Percentiles rank a stretch among this genome's conserved stretches.
Evolutionary conservation across 441 rosid species (phyloP).

Genomic region (Lepidium campestre): DNA sequence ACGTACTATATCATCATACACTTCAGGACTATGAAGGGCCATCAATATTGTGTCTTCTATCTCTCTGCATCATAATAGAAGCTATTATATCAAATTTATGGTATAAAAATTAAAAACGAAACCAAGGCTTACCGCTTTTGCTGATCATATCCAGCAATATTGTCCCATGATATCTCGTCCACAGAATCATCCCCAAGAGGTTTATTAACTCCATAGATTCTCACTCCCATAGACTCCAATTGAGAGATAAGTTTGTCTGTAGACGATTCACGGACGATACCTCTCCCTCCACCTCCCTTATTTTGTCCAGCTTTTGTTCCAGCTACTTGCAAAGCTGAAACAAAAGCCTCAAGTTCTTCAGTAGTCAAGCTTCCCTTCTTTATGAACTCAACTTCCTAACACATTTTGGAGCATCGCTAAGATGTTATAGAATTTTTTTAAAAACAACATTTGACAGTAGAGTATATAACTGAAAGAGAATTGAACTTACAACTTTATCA

Average conservation of each 20-base stretch:
- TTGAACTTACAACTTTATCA: constrained; percentile 56
- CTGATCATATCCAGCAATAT: constrained; percentile 87
- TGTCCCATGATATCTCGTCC: constrained; percentile 74
- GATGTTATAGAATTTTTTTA: not conserved
- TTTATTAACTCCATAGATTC: constrained; percentile 72
- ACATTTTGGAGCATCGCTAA: not conserved
- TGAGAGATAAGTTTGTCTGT: constrained; percentile 49
- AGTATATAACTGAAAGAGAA: constrained; percentile 4
- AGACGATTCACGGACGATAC: constrained; percentile 34
- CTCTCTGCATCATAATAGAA: constrained; percentile 47
- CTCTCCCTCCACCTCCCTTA: constrained; percentile 32
- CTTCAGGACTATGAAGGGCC: constrained; percentile 85
- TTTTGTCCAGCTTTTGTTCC: constrained; percentile 43
- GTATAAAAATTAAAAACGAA: not conserved
- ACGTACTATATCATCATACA: constrained; percentile 86
- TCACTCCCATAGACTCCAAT: constrained; percentile 85
- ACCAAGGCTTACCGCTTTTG: constrained; percentile 63
- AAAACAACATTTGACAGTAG: not conserved
- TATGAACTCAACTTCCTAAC: constrained; percentile 88
- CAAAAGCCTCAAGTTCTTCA: constrained; percentile 81
- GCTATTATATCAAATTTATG: not conserved
- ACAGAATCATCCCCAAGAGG: constrained; percentile 38
- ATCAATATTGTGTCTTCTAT: constrained; percentile 85
- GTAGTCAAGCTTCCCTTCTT: constrained; percentile 72
- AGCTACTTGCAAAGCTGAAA: constrained; percentile 65